Evolutionary conservation across 1,139 yeast species (phyloP), one percentile per base, ranked within the genome.

Genomic region (Saccharomyces hybrid): DNA sequence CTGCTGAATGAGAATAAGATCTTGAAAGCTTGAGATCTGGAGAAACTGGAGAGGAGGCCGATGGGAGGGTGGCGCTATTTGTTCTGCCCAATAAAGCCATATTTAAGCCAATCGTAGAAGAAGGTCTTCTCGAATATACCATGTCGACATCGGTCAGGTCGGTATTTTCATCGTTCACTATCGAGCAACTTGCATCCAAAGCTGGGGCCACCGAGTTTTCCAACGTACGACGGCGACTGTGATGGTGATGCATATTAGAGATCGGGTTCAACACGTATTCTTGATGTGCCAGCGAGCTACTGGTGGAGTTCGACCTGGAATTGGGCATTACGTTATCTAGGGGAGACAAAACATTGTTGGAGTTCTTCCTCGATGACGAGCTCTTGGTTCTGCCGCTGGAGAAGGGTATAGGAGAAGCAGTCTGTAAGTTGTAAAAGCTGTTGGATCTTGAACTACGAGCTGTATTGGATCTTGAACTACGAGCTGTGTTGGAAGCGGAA

Each of bases 121-220:
- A 81, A 54, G 83, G 79, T 59, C 91, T 77, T 62, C 91, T 77
- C 41, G 84, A 76, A 68, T 79, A 83, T 42, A 86, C 79, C 75
- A 87, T 81, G 59, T 87, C 93, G 26, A 86, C 81, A 56, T 81
- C 79, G 62, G 84, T 85, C 58, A 85, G 76, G 63, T 84, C 80
- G 11, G 85, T 75, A 52, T 74, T 71, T 47, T 78, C 73, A 61
- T 82, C 84, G 47, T 78, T 77, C 51, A 87, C 75, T 41, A 85
- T 77, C 49, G 82, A 77, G 3, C 93, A 81, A 27, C 91, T 79
- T 7, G 91, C 91, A 64, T 88, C 96, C 64, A 89, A 75, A 8
- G 90, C 90, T 2, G 96, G 90, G 1, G 96, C 90, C 51, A 88
- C 86, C 61, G 75, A 82, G 68, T 88, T 89, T 66, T 88, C 86